Base-by-base conservation (phyloP, 2,329 filamentous ascomycete genomes). In the Talaromyces sp. region DNA sequence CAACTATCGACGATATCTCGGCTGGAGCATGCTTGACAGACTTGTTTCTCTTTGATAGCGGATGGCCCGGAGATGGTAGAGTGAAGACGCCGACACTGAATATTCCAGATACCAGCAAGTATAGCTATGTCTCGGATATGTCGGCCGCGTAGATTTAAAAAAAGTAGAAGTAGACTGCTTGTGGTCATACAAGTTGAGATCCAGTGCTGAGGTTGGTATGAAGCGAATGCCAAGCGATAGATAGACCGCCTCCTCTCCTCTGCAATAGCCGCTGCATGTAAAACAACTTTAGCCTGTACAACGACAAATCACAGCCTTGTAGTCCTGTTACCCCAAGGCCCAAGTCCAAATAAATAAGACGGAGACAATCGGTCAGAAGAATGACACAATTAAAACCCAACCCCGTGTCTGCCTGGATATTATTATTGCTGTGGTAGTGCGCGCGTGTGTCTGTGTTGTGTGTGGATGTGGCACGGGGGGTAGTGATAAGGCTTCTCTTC, bases 1-100 rank as follows among this genome's bases (percentile, higher is more conserved):
- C 71, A 40, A 73, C 75, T 69, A 70, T 69, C 73, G 68, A 62
- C 61, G 65, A 68, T 64, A 54, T 23, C 51, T 54, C 36, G 18
- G 42, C 50, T 55, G 27, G 54, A 42, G 27, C 59, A 60, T 60
- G 30, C 51, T 55, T 60, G 59, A 60, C 27, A 36, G 40, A 60
- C 10, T 18, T 10, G 18, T 42, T 42, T 42, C 14, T 42, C 12
- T 47, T 47, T 8, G n/a, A 44, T 44, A 44, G 42, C 44, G 44
- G 44, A 47, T 47, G 18, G 10, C 44, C 44, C n/a, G 44, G 23
- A 12, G 12, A 47, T 47, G 18, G 16, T 3, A 3, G 36, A 40
- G 34, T 5, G 16, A n/a, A 40, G 14, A 40, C 36, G 8, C 36
- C 7, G 36, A 23, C 23, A 23, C 23, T 23, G 23, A 23, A 40